Evolutionary conservation across 2,329 filamentous ascomycete genomes (phyloP).

Genomic region (Stachybotrys chlorohalonatus): DNA sequence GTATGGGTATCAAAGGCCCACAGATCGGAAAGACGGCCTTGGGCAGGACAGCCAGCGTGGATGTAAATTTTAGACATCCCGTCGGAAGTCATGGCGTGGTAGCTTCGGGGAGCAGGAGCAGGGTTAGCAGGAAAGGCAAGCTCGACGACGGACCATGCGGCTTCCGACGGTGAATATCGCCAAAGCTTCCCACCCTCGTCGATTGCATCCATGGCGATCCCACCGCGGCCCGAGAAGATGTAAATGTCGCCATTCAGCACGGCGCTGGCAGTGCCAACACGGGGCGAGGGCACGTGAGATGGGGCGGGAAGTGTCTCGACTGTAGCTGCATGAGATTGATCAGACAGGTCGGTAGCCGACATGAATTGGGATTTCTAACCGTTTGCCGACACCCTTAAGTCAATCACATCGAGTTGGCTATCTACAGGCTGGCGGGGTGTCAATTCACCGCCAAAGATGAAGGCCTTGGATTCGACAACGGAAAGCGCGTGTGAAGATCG

Average conservation of each 20-base stretch:
- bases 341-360: not conserved
- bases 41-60: constrained; percentile 52
- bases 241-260: constrained; percentile 39
- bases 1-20: constrained; percentile 46
- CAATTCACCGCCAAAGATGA: constrained; percentile 44
- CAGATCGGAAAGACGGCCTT: constrained; percentile 47
- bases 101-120: constrained; percentile 42
- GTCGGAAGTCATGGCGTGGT: constrained; percentile 40
- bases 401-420: constrained; percentile 32
- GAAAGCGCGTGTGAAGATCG: constrained; percentile 41
- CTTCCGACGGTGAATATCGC: constrained; percentile 33
- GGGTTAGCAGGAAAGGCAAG: constrained; percentile 25
- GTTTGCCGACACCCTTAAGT: constrained; percentile 8
- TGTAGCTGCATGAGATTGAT: constrained; percentile 3
- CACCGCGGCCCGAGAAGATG: constrained; percentile 55
- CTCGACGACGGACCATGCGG: constrained; percentile 35
- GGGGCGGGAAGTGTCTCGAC: constrained; percentile 5
- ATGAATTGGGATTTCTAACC: not conserved
- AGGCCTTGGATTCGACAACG: constrained; percentile 26
- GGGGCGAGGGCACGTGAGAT: constrained; percentile 32
- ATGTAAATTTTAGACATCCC: constrained; percentile 38
- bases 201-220: constrained; percentile 47
- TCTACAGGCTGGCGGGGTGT: constrained; percentile 40
- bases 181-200: constrained; percentile 50
- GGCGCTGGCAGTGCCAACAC: constrained; percentile 46